These are phyloP conservation scores for Ophiocordyceps camponoti-saundersi DNA, from an alignment of 2,329 filamentous ascomycete species.

Conservation along the genomic window DNA sequence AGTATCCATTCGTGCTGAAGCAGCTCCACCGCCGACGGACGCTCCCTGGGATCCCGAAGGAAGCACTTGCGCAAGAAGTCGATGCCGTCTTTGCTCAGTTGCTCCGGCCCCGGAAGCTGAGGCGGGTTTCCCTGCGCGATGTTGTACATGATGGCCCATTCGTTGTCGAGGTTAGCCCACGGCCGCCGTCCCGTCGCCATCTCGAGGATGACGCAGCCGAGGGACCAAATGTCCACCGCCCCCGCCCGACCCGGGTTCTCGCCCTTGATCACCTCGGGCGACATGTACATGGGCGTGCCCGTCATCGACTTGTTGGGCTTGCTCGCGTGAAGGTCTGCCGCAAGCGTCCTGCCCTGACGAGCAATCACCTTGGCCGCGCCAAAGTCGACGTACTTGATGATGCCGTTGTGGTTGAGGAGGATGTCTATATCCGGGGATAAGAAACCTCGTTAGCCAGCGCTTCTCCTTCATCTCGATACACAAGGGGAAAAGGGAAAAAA, in stretches of 20 bases:
- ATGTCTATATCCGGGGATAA: no score
- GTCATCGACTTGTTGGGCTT: conserved; percentile 82
- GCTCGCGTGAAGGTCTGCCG: conserved; percentile 38
- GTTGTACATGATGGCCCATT: conserved; percentile 99
- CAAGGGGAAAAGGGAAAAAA: not conserved
- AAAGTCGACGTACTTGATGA: conserved; percentile 99
- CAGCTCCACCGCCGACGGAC: conserved; percentile 72
- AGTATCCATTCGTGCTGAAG: conserved; percentile 87
- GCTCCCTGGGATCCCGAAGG: conserved; percentile 59
- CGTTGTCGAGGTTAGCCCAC: conserved; percentile 93
- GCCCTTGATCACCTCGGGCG: conserved; percentile 92
- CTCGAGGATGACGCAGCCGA: conserved; percentile 91
- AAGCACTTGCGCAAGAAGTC: conserved; percentile 86
- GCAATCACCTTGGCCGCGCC: conserved; percentile 95
- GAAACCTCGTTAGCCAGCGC: conserved; percentile 4
- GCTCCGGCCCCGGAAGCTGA: conserved; percentile 63
- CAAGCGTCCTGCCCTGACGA: conserved; percentile 75
- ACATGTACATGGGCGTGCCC: conserved; percentile 99
- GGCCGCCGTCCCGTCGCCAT: conserved; percentile 92
- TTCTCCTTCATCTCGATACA: not conserved
- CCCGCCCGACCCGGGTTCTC: conserved; percentile 66
- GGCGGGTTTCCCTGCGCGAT: conserved; percentile 94
- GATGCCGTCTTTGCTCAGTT: conserved; percentile 68
- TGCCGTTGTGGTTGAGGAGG: conserved; percentile 87
- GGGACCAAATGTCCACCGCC: conserved; percentile 86